Evolutionary conservation across 2,329 filamentous ascomycete genomes (phyloP), one percentile per base, ranked within the genome.

Genomic region (Diplocarpon rosae): DNA sequence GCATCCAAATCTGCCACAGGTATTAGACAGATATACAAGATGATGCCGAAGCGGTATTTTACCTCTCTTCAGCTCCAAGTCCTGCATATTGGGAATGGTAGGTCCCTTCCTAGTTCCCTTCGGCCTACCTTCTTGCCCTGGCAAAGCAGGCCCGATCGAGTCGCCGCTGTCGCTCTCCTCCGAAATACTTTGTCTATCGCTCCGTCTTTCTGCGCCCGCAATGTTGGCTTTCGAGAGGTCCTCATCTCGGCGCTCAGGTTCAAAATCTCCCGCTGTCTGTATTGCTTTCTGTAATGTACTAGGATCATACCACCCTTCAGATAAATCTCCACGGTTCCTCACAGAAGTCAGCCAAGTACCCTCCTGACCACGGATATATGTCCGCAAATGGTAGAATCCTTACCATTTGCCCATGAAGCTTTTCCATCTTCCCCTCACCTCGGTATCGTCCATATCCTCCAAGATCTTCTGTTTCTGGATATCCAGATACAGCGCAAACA

Each of bases 281-380:
- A 54, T 37, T 9, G 60, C 56, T 51, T 59, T 62, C 9, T 63
- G 61, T 27, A 62, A 52, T 8, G 66, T 84, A 46, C 75, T 75
- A 7, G 88, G 84, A 59, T 93, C 86, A 65, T 96, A 98, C 90
- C 90, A 98, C 37, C 86, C 86, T 63, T 90, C 83, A 4, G 85
- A 83, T 51, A 96, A 70, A 66, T 90, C 85, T 59, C 80, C 83
- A 56, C 78, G 76, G 67, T 98, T 98, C 79, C 79, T 83, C 62
- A 57, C 55, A 55, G 54, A 63, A 63, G 67, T 78, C 62, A 78
- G 70, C 39, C 39, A 34, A 39, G 30, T n/a, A 43, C 30, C 36
- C 39, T 27, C 9, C 11, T 17, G 10, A 17, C 24, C 14, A 16
- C 32, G 14, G 20, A 37, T 37, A 33, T 14, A 12, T 7, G 20